Evolutionary conservation across 1,139 yeast species (phyloP).

Genomic region (Ashbya aceris): DNA sequence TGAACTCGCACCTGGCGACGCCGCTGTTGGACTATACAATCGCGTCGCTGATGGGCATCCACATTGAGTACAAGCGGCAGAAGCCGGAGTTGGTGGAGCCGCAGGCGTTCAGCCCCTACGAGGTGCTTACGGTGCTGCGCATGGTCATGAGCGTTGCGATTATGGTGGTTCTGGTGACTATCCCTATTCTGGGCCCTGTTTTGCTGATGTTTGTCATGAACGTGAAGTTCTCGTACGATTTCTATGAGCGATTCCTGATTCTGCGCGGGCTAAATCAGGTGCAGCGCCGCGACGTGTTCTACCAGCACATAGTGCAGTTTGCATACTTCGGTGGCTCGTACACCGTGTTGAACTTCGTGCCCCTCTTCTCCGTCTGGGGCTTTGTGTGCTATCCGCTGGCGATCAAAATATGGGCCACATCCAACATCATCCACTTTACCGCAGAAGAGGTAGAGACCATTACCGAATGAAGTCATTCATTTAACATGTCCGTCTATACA

Average conservation of each 20-base stretch:
- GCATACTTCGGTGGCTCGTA: conserved; percentile 1
- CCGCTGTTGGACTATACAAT: conserved; percentile 1
- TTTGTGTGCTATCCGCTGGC: conserved; percentile 2
- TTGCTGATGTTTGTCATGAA: conserved; percentile 1
- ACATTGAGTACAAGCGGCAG: background rate
- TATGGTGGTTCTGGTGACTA: conserved; percentile 1
- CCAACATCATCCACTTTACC: background rate
- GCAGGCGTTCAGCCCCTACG: background rate
- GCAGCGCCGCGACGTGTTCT: conserved; percentile 2
- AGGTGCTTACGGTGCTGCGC: background rate
- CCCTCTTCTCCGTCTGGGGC: conserved; percentile 1
- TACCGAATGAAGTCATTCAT: too few species aligned
- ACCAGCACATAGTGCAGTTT: conserved; percentile 1
- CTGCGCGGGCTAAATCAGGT: background rate
- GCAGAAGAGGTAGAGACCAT: too few species aligned
- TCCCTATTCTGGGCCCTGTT: conserved; percentile 2
- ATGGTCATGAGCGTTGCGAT: background rate
- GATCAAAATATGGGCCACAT: background rate
- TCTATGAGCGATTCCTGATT: background rate
- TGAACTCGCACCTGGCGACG: conserved; percentile 1
- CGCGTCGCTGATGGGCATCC: background rate
- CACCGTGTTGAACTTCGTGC: background rate
- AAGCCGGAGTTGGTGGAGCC: background rate
- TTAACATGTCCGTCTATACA: too few species aligned
- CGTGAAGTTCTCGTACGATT: background rate